Percentiles rank a stretch among this genome's conserved stretches.
Conservation (phyloP, 1,284 basidiomycete species). For the Xerocomus amazonicus region DNA sequence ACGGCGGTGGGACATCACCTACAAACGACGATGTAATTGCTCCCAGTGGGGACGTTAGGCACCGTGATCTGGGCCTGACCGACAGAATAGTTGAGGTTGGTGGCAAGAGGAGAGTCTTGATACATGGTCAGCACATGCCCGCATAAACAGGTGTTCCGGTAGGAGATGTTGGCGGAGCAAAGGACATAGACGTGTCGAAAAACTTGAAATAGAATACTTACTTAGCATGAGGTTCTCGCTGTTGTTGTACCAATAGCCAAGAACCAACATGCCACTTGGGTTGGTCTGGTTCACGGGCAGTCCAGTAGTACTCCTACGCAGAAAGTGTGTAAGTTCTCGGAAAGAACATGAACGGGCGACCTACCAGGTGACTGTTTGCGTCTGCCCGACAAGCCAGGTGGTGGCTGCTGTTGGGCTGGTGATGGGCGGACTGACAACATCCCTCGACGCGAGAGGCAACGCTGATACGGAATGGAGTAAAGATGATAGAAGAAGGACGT, state of each 20-base stretch:
- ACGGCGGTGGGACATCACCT: constrained; percentile 23
- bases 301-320: constrained; percentile 46
- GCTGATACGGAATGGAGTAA: constrained; percentile 20
- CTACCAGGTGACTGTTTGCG: constrained; percentile 57
- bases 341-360: constrained; percentile 12
- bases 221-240: constrained; percentile 54
- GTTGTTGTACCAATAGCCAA: constrained; percentile 46
- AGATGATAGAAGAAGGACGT: constrained; percentile 15
- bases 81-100: constrained; percentile 49
- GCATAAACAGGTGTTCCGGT: not conserved
- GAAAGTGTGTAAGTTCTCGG: not conserved
- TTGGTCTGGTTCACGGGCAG: constrained; percentile 50
- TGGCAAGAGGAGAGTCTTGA: constrained; percentile 53
- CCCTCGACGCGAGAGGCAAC: constrained; percentile 42
- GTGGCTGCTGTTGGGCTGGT: constrained; percentile 49
- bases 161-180: not conserved
- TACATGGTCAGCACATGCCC: constrained; percentile 9
- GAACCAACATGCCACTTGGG: constrained; percentile 47
- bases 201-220: constrained; percentile 31
- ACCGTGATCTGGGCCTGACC: constrained; percentile 54
- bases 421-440: constrained; percentile 55
- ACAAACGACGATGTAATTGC: constrained; percentile 48
- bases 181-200: not conserved
- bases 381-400: constrained; percentile 52
- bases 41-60: constrained; percentile 44